Conservation (phyloP, 306 rosid genomes). For the Trifolium subterraneum region DNA sequence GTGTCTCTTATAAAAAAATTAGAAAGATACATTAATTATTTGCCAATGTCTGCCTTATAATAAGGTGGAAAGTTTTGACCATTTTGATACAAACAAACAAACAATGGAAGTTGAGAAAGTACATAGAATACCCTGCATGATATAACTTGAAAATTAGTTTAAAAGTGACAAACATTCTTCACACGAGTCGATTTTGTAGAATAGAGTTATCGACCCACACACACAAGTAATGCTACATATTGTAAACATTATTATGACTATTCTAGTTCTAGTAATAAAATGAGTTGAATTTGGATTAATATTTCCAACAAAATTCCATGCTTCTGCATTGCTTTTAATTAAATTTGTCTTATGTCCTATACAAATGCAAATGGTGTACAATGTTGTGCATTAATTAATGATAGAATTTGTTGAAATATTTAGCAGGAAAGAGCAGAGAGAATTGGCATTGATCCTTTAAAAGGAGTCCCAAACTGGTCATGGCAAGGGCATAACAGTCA, state of each 20-base stretch:
- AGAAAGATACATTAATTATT: too few relatives aligned
- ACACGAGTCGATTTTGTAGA: background rate
- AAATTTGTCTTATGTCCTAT: background rate
- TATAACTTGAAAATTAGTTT: background rate
- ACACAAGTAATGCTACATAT: too few relatives aligned
- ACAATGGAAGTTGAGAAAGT: slow-evolving; percentile 3
- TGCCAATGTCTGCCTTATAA: slow-evolving; percentile 18
- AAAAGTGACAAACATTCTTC: background rate
- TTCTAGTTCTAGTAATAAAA: slow-evolving; percentile 17
- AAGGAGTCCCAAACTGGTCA: slow-evolving; percentile 68
- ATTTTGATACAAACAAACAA: slow-evolving; percentile 15
- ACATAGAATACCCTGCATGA: background rate
- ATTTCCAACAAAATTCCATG: background rate
- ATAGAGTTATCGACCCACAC: background rate
- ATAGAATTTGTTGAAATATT: slow-evolving; percentile 38
- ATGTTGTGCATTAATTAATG: slow-evolving; percentile 1
- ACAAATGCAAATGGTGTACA: background rate
- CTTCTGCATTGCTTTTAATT: slow-evolving; percentile 23
- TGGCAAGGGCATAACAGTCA: slow-evolving; percentile 79
- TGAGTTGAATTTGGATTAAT: slow-evolving; percentile 33
- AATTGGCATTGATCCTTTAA: slow-evolving; percentile 69
- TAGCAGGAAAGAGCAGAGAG: slow-evolving; percentile 82
- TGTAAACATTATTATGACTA: slow-evolving; percentile 13
- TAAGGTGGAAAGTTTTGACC: slow-evolving; percentile 4
- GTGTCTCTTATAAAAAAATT: too few relatives aligned